A percentile compares a stretch with the other conserved stretches of the same genome.
phyloP scores from a whole-genome alignment of 306 rosid species.

The Oemleria cerasiformis region DNA sequence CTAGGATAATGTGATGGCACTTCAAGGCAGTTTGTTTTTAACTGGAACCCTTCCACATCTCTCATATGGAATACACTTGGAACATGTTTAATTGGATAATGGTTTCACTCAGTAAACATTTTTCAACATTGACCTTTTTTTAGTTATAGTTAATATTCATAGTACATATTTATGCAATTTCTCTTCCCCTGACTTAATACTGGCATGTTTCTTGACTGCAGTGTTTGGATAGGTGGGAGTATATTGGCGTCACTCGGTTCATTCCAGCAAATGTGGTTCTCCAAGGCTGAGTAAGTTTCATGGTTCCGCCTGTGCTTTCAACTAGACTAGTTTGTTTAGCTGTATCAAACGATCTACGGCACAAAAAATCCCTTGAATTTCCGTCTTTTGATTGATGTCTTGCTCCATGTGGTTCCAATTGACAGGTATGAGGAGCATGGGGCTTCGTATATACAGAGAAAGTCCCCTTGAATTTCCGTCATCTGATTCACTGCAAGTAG shows the following conservation, averaged over 20 bases:
- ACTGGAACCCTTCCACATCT: neutral
- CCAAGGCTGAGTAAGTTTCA: constrained; percentile 81
- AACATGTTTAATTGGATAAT: neutral
- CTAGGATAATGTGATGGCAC: neutral
- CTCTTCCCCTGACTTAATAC: constrained; percentile 23
- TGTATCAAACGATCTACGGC: too few species aligned
- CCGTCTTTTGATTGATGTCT: too few species aligned
- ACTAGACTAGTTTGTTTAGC: neutral
- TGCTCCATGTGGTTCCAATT: constrained; percentile 5
- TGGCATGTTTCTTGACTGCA: constrained; percentile 29
- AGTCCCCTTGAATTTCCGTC: constrained; percentile 59
- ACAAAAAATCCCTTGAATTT: too few species aligned
- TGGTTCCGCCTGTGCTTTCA: neutral
- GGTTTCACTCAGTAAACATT: neutral
- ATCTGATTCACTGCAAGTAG: constrained; percentile 1
- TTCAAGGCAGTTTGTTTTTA: neutral
- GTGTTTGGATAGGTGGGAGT: constrained; percentile 99
- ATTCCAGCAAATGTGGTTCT: constrained; percentile 88
- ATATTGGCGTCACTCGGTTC: constrained; percentile 99
- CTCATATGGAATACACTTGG: neutral
- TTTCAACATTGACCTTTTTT: neutral
- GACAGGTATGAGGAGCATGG: constrained; percentile 98
- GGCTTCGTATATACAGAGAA: constrained; percentile 91
- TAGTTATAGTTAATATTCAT: neutral
- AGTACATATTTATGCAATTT: constrained; percentile 1